A percentile compares a stretch with the other conserved stretches of the same genome.
These are phyloP conservation scores for Pseudonitzschia multistriata DNA, from an alignment of 108 stramenopile genomes.

Conservation along the genomic window DNA sequence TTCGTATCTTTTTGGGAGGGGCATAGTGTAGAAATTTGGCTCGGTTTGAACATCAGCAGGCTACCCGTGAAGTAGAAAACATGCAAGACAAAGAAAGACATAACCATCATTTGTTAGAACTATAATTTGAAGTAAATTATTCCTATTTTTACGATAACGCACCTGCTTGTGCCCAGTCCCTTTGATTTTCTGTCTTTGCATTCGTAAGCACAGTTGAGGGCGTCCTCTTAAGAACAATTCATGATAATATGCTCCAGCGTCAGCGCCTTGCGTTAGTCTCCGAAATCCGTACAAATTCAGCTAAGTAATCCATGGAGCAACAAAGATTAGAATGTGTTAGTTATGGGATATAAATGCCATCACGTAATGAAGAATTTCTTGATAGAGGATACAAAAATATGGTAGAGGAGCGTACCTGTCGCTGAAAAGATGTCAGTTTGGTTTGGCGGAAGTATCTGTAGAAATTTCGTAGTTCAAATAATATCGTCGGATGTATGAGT, in stretches of 20 bases:
- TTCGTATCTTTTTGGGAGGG: conserved; percentile 20
- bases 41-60: conserved; percentile 76
- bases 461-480: neutral
- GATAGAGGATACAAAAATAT: neutral
- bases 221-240: conserved; percentile 82
- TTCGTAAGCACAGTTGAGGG: conserved; percentile 67
- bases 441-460: conserved; percentile 79
- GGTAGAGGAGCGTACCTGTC: conserved; percentile 39
- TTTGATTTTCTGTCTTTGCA: conserved; percentile 86
- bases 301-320: conserved; percentile 16
- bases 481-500: neutral
- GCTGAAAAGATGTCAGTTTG: conserved; percentile 77
- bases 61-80: conserved; percentile 26
- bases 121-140: too few species aligned
- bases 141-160: neutral
- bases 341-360: neutral
- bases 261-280: conserved; percentile 84
- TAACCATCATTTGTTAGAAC: neutral
- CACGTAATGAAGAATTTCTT: neutral
- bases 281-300: conserved; percentile 93
- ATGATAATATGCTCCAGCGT: conserved; percentile 82
- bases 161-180: conserved; percentile 81
- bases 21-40: conserved; percentile 84
- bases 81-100: neutral
- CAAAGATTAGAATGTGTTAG: neutral